phyloP scores from a whole-genome alignment of 768 basidiomycete genomes.

The Collybia nuda region DNA sequence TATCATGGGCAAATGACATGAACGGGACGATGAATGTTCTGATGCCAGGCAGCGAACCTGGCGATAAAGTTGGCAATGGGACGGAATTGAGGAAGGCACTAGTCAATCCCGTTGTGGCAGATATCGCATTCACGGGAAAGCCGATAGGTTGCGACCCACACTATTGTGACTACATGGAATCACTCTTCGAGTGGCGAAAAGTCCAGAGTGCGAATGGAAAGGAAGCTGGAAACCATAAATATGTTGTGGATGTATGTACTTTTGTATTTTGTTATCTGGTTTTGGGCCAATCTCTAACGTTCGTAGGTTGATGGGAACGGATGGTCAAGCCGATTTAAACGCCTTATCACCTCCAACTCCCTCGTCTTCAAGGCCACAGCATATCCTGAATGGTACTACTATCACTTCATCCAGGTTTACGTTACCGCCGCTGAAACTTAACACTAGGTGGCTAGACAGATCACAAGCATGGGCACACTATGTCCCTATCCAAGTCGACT shows the following conservation, averaged over 20 bases:
- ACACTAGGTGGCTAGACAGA: conserved; percentile 47
- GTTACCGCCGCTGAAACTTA: background rate
- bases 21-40: conserved; percentile 34
- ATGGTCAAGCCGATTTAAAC: conserved; percentile 64
- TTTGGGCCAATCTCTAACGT: background rate
- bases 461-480: conserved; percentile 71
- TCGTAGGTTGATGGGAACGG: conserved; percentile 55
- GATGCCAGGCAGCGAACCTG: conserved; percentile 17
- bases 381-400: conserved; percentile 63
- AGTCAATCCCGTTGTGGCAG: conserved; percentile 50
- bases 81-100: conserved; percentile 25
- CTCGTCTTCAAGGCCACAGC: conserved; percentile 65
- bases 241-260: conserved; percentile 50
- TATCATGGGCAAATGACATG: conserved; percentile 34
- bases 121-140: conserved; percentile 51
- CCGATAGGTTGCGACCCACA: conserved; percentile 38
- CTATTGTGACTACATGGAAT: conserved; percentile 42
- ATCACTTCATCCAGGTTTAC: background rate
- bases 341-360: conserved; percentile 56
- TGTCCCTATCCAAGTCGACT: conserved; percentile 60
- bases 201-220: conserved; percentile 27
- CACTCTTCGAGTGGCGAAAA: conserved; percentile 46
- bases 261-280: background rate
- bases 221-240: conserved; percentile 55
- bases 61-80: conserved; percentile 31